Evolutionary conservation across 2,329 filamentous ascomycete species (phyloP).

Genomic region (Trichoderma sp.): DNA sequence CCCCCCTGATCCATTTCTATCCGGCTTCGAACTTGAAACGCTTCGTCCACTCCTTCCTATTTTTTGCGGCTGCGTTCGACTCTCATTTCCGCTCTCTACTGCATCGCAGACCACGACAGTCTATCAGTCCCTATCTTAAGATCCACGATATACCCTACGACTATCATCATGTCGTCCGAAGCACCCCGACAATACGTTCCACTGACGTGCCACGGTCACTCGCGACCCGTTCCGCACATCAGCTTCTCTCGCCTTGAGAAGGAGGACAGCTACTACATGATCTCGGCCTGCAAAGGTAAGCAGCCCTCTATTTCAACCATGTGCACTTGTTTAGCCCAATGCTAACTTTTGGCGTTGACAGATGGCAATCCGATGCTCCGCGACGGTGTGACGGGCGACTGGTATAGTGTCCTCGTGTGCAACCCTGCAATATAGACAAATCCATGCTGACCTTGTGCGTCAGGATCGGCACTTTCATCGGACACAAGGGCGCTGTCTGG

Average conservation of each 20-base stretch:
- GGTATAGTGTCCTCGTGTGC: slow-evolving; percentile 47
- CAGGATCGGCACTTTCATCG: slow-evolving; percentile 97
- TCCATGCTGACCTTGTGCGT: slow-evolving; percentile 6
- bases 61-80: background rate
- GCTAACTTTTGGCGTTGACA: slow-evolving; percentile 41
- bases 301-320: background rate
- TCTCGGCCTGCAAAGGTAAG: slow-evolving; percentile 89
- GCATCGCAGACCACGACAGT: background rate
- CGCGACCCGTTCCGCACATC: slow-evolving; percentile 86
- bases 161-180: slow-evolving; percentile 42
- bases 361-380: slow-evolving; percentile 99
- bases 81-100: background rate
- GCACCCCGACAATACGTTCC: slow-evolving; percentile 69
- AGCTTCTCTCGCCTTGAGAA: slow-evolving; percentile 84
- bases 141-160: background rate
- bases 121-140: background rate
- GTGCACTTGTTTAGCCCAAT: slow-evolving; percentile 21
- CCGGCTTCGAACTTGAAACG: slow-evolving; percentile 15
- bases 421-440: background rate
- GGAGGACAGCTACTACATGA: slow-evolving; percentile 85
- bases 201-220: slow-evolving; percentile 92
- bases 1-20: background rate
- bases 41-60: slow-evolving; percentile 4
- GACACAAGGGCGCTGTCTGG: slow-evolving; percentile 98
- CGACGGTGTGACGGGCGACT: slow-evolving; percentile 92